Conservation (phyloP, 345 rosid species). For the Clarkia xantiana region DNA sequence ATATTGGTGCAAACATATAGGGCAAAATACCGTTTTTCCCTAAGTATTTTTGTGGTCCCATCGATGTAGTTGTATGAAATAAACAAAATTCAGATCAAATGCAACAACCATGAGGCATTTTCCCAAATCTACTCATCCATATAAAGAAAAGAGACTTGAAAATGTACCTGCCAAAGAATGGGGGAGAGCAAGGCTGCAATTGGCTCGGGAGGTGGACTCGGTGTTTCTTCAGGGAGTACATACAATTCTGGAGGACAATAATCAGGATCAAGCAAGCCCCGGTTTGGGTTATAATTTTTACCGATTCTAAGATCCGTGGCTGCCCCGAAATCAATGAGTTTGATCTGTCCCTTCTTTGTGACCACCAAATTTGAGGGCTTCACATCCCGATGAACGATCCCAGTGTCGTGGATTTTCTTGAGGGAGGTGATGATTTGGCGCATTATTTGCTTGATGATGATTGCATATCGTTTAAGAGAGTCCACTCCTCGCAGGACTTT, state of each 20-base stretch:
- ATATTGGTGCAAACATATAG: no score
- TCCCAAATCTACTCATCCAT: no score
- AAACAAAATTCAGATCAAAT: no score
- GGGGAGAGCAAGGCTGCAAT: conserved; percentile 88
- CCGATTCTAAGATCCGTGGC: conserved; percentile 97
- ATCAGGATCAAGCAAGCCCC: conserved; percentile 70
- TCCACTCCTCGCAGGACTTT: conserved; percentile 63
- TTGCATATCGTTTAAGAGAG: conserved; percentile 54
- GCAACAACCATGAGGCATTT: no score
- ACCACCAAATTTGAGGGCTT: conserved; percentile 92
- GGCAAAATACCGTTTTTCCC: no score
- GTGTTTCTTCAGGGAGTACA: conserved; percentile 91
- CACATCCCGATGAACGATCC: conserved; percentile 88
- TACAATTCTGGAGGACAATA: conserved; percentile 88
- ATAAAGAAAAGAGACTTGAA: neutral
- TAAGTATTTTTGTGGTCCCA: no score
- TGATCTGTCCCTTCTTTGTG: conserved; percentile 75
- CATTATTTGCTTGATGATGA: conserved; percentile 86
- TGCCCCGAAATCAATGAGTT: conserved; percentile 94
- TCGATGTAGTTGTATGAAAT: no score
- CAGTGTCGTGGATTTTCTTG: conserved; percentile 72
- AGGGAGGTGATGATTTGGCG: conserved; percentile 84
- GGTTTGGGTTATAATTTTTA: conserved; percentile 65
- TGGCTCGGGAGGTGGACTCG: conserved; percentile 89
- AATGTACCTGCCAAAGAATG: conserved; percentile 67